Conservation (phyloP, 176 grass and related monocot species). For the Raddia guianensis region DNA sequence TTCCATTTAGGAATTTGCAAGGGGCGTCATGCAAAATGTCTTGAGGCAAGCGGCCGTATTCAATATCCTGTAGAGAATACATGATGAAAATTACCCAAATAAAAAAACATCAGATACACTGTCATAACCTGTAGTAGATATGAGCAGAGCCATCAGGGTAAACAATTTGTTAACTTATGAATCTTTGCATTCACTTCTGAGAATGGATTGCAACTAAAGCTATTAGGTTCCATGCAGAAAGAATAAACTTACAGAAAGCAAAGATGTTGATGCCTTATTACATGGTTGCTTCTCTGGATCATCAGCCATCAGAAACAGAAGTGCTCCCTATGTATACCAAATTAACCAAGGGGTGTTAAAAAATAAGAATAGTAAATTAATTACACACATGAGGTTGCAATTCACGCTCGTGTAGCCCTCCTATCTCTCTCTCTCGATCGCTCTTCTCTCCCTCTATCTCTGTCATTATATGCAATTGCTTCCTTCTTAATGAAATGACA, state of each 20-base stretch:
- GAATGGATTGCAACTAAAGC: background rate
- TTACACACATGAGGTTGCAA: no score
- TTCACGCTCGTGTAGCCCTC: no score
- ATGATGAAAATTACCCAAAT: background rate
- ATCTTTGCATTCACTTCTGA: background rate
- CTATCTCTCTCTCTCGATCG: no score
- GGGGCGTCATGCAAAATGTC: slow-evolving; percentile 46
- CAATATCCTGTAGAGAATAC: slow-evolving; percentile 53
- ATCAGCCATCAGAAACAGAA: slow-evolving; percentile 46
- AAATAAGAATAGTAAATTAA: no score
- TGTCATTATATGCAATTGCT: no score
- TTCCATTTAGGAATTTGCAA: slow-evolving; percentile 59
- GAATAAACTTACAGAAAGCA: slow-evolving; percentile 50
- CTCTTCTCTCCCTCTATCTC: no score
- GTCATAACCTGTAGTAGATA: background rate
- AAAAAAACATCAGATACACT: background rate
- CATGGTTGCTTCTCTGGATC: slow-evolving; percentile 51
- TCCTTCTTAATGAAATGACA: no score
- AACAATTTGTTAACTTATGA: background rate
- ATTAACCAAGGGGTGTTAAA: background rate
- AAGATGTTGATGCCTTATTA: slow-evolving; percentile 37
- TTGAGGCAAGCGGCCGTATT: slow-evolving; percentile 55
- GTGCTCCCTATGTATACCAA: slow-evolving; percentile 49
- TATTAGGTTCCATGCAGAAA: background rate
- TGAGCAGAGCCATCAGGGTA: background rate